Percentiles rank a stretch among this genome's conserved stretches.
Conservation (phyloP, 768 basidiomycete genomes). For the Clathrus columnatus region DNA sequence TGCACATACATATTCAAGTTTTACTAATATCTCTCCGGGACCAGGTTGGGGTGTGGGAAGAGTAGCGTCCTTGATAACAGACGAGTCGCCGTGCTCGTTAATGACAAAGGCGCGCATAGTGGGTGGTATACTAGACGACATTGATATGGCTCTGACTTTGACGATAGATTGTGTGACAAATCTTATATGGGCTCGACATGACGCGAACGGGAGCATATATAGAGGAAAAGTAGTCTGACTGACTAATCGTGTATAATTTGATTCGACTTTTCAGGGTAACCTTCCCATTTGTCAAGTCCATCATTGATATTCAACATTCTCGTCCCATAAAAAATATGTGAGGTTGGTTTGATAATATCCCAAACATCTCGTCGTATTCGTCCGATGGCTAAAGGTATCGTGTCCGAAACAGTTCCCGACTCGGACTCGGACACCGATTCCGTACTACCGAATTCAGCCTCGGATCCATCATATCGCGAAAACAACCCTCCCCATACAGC, state of each 20-base stretch:
- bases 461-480: slow-evolving; percentile 42
- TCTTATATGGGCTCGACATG: too few species aligned
- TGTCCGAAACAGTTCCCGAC: too few species aligned
- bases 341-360: slow-evolving; percentile 51
- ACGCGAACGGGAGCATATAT: too few species aligned
- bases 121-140: slow-evolving; percentile 30
- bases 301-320: slow-evolving; percentile 50
- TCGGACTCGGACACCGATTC: too few species aligned
- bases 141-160: neutral
- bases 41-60: slow-evolving; percentile 60
- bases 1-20: slow-evolving; percentile 25
- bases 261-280: too few species aligned
- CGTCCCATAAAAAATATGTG: slow-evolving; percentile 60
- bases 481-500: slow-evolving; percentile 52
- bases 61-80: slow-evolving; percentile 61
- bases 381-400: too few species aligned
- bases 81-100: slow-evolving; percentile 62
- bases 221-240: too few species aligned
- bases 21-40: slow-evolving; percentile 50
- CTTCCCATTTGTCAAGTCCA: slow-evolving; percentile 52
- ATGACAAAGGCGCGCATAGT: slow-evolving; percentile 68
- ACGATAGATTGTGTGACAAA: neutral
- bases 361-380: slow-evolving; percentile 35
- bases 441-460: too few species aligned
- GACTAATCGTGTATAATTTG: too few species aligned